A percentile compares a stretch with the other conserved stretches of the same genome.
Evolutionary conservation across 2,329 filamentous ascomycete species (phyloP).

Genomic region (Calonectria fujianensis): DNA sequence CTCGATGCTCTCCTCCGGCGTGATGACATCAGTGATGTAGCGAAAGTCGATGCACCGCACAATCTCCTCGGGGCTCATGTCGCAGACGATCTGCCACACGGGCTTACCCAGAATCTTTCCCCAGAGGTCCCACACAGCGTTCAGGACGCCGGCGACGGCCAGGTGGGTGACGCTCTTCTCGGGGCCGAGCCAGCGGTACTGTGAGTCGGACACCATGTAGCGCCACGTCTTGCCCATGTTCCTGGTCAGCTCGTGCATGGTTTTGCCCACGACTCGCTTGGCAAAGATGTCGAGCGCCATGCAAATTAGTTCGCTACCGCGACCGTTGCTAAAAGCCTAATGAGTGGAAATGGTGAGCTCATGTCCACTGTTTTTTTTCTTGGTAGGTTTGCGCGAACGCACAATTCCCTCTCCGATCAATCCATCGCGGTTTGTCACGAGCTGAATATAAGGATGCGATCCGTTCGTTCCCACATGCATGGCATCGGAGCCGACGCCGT

Average conservation of each 20-base stretch:
- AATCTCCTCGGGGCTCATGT: slow-evolving; percentile 92
- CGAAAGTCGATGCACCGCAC: slow-evolving; percentile 94
- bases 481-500: slow-evolving; percentile 95
- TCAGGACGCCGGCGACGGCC: slow-evolving; percentile 90
- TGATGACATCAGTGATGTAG: slow-evolving; percentile 94
- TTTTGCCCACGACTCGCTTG: slow-evolving; percentile 84
- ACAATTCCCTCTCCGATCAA: slow-evolving; percentile 88
- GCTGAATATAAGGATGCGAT: slow-evolving; percentile 92
- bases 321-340: slow-evolving; percentile 87
- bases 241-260: slow-evolving; percentile 83
- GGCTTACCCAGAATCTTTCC: slow-evolving; percentile 90
- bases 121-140: slow-evolving; percentile 96
- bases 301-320: slow-evolving; percentile 94
- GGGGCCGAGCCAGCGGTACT: slow-evolving; percentile 94
- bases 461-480: slow-evolving; percentile 98
- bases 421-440: slow-evolving; percentile 82
- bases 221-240: slow-evolving; percentile 94
- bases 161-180: slow-evolving; percentile 97
- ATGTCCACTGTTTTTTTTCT: neutral
- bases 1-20: slow-evolving; percentile 85
- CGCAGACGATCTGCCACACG: slow-evolving; percentile 91
- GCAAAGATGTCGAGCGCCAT: slow-evolving; percentile 86
- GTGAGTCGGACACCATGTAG: slow-evolving; percentile 90
- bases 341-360: neutral
- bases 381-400: slow-evolving; percentile 30